These are phyloP conservation scores for Aspergillus caelatus DNA, from an alignment of 2,329 filamentous ascomycete species.

Conservation along the genomic window DNA sequence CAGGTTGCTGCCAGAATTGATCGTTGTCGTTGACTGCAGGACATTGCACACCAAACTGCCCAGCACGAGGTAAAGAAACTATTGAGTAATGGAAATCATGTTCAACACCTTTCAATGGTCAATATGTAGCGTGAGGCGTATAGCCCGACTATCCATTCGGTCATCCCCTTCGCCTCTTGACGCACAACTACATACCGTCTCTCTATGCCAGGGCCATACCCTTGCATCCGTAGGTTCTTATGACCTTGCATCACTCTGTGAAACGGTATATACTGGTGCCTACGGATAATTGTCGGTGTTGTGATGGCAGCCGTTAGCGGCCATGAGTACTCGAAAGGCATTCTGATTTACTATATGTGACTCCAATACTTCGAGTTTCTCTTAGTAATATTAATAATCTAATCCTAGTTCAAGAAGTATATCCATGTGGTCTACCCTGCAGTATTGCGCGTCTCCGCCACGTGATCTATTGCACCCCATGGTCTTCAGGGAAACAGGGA, in stretches of 20 bases:
- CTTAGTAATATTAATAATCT: neutral
- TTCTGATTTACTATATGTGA: neutral
- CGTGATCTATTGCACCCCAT: neutral
- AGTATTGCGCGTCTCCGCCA: neutral
- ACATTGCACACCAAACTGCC: neutral
- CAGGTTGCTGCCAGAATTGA: neutral
- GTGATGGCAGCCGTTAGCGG: neutral
- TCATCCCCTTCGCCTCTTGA: neutral
- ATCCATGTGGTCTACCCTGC: neutral
- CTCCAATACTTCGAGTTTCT: neutral
- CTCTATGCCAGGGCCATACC: neutral
- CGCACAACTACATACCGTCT: neutral
- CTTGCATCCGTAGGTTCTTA: neutral
- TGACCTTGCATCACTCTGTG: neutral
- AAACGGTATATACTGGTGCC: neutral
- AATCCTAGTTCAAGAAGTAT: neutral
- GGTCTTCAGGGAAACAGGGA: neutral
- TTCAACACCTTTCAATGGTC: neutral
- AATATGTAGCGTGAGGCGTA: neutral
- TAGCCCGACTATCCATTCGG: neutral
- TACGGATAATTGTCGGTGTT: neutral
- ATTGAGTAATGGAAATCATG: neutral
- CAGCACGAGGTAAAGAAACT: neutral
- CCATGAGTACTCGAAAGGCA: neutral
- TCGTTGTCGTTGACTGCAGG: too few species aligned